Evolutionary conservation across 441 rosid genomes (phyloP).

Genomic region (Adansonia gregorii): DNA sequence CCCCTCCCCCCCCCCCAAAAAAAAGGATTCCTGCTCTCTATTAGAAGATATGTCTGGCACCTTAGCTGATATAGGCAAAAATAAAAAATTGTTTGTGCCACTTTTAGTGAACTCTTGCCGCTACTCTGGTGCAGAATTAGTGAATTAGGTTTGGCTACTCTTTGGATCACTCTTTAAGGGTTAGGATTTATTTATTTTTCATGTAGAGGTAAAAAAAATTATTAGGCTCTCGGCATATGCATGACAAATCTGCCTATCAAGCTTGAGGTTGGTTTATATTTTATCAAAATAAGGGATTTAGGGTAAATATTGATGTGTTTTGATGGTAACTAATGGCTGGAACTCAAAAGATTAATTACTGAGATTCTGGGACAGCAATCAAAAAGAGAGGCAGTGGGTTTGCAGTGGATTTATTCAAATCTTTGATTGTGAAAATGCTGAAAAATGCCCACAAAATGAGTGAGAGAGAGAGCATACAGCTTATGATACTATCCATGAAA

Average conservation of each 20-base stretch:
- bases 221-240: slow-evolving; percentile 3
- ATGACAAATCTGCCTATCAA: background rate
- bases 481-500: background rate
- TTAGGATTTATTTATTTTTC: slow-evolving; percentile 14
- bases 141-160: slow-evolving; percentile 5
- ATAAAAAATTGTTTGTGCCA: background rate
- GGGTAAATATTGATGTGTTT: slow-evolving; percentile 4
- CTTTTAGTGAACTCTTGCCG: background rate
- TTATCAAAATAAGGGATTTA: slow-evolving; percentile 7
- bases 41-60: background rate
- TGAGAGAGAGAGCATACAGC: background rate
- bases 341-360: background rate
- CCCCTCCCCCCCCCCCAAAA: background rate
- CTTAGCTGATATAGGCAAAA: slow-evolving; percentile 6
- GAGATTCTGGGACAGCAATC: slow-evolving; percentile 17
- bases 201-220: slow-evolving; percentile 11
- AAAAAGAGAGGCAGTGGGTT: slow-evolving; percentile 4
- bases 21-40: background rate
- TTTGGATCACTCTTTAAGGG: slow-evolving; percentile 4
- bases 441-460: background rate
- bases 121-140: background rate
- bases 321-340: background rate
- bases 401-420: background rate
- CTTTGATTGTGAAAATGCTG: slow-evolving; percentile 6
- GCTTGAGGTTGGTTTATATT: slow-evolving; percentile 17